These are phyloP conservation scores for Sclerotinia minor DNA, from an alignment of 2,329 filamentous ascomycete genomes.

Conservation along the genomic window DNA sequence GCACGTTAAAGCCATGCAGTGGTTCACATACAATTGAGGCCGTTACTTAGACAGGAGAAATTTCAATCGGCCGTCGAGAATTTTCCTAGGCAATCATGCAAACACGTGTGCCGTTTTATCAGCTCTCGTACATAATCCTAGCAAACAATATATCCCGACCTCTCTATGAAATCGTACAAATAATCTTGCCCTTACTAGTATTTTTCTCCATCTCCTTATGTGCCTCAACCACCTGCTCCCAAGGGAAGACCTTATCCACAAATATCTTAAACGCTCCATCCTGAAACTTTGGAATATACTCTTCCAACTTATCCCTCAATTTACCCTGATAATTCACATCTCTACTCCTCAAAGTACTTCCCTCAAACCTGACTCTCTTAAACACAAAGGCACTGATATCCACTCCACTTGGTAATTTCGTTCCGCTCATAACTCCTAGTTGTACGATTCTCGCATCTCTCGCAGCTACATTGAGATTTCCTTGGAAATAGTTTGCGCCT, in stretches of 20 bases:
- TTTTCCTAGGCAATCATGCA: neutral
- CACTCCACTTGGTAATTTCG: slow-evolving; percentile 63
- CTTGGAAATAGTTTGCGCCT: slow-evolving; percentile 75
- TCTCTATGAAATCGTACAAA: slow-evolving; percentile 51
- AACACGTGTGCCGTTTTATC: neutral
- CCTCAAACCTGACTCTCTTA: slow-evolving; percentile 80
- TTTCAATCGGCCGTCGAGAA: neutral
- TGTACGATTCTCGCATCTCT: slow-evolving; percentile 75
- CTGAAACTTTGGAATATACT: slow-evolving; percentile 73
- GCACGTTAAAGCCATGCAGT: neutral
- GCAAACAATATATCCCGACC: neutral
- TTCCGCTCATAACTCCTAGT: slow-evolving; percentile 72
- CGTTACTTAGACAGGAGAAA: neutral
- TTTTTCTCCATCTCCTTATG: slow-evolving; percentile 73
- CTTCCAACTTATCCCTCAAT: slow-evolving; percentile 72
- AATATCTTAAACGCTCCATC: slow-evolving; percentile 73
- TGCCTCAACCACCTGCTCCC: slow-evolving; percentile 72
- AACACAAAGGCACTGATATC: slow-evolving; percentile 70
- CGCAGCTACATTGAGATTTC: slow-evolving; percentile 74
- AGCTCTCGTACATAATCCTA: neutral
- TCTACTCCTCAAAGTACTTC: slow-evolving; percentile 77
- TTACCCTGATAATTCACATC: slow-evolving; percentile 76
- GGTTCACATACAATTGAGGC: neutral
- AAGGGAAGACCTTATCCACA: slow-evolving; percentile 79
- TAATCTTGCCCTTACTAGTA: slow-evolving; percentile 70